phyloP scores from a whole-genome alignment of 495 filamentous ascomycete genomes.

The Penicillium alfredii region DNA sequence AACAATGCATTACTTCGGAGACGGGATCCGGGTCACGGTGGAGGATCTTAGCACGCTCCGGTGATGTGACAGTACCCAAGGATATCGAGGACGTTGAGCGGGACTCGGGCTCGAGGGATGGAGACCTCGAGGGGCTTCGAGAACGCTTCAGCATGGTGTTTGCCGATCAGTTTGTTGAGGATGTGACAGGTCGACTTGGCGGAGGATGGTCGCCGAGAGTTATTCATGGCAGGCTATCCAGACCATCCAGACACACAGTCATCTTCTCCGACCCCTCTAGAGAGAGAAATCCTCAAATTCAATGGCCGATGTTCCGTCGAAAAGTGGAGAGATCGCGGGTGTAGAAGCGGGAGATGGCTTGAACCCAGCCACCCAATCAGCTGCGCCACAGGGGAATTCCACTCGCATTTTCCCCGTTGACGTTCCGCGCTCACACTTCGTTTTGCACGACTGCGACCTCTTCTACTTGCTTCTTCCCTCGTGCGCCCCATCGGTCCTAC shows the following conservation, averaged over 20 bases:
- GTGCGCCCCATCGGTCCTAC: constrained; percentile 11
- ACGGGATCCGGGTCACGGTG: constrained; percentile 17
- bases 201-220: too few relatives aligned
- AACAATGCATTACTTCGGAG: constrained; percentile 60
- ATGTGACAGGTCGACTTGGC: too few relatives aligned
- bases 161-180: too few relatives aligned
- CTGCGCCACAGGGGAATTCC: constrained; percentile 5
- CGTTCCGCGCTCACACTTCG: constrained; percentile 1
- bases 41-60: constrained; percentile 24
- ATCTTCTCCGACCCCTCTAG: too few relatives aligned
- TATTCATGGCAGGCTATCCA: too few relatives aligned
- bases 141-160: constrained; percentile 55
- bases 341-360: too few relatives aligned
- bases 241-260: too few relatives aligned
- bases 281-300: too few relatives aligned
- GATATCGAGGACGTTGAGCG: constrained; percentile 22
- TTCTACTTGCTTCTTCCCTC: constrained; percentile 2
- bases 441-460: constrained; percentile 3
- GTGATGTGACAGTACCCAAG: constrained; percentile 12
- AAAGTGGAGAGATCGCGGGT: too few relatives aligned
- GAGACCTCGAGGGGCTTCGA: constrained; percentile 43
- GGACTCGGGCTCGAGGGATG: constrained; percentile 13
- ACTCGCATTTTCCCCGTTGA: constrained; percentile 16
- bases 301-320: too few relatives aligned
- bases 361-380: too few relatives aligned